Conservation (phyloP, 305 asterid species). For the Plantago rigida region DNA sequence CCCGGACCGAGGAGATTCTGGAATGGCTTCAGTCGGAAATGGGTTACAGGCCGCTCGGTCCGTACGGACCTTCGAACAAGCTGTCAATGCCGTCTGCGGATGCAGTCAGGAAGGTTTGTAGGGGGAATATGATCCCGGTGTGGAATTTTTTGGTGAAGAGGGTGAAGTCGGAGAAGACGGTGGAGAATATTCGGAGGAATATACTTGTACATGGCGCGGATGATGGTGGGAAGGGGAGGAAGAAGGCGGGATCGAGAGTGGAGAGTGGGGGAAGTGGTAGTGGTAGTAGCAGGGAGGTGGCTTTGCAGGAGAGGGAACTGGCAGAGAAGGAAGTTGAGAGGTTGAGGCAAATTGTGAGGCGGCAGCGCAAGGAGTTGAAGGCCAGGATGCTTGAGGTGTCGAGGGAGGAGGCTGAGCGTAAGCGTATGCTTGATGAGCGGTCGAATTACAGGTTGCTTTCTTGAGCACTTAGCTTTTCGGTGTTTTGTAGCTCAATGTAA, state of each 20-base stretch:
- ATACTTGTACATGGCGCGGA: slow-evolving; percentile 79
- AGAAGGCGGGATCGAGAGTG: slow-evolving; percentile 43
- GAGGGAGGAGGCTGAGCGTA: slow-evolving; percentile 89
- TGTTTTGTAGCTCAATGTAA: background rate
- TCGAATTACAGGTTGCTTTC: slow-evolving; percentile 64
- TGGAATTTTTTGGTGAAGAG: slow-evolving; percentile 67
- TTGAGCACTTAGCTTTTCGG: background rate
- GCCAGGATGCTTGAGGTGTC: slow-evolving; percentile 85
- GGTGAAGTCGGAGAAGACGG: slow-evolving; percentile 91
- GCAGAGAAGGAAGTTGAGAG: slow-evolving; percentile 97
- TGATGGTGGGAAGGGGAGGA: slow-evolving; percentile 52
- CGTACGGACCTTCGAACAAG: slow-evolving; percentile 53
- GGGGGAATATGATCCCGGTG: slow-evolving; percentile 90
- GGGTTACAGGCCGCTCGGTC: slow-evolving; percentile 87
- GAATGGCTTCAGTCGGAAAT: slow-evolving; percentile 93
- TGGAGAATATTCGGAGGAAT: slow-evolving; percentile 67
- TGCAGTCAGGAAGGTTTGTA: slow-evolving; percentile 72
- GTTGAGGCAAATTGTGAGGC: slow-evolving; percentile 82
- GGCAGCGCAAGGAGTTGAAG: slow-evolving; percentile 90
- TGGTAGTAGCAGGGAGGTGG: slow-evolving; percentile 62
- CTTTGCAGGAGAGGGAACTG: slow-evolving; percentile 81
- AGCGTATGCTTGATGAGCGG: slow-evolving; percentile 87
- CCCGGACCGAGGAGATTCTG: slow-evolving; percentile 73
- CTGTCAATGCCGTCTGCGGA: slow-evolving; percentile 53
- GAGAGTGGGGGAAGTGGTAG: slow-evolving; percentile 46